These are phyloP conservation scores for Gossypium stocksii DNA, from an alignment of 345 rosid genomes.

Conservation along the genomic window DNA sequence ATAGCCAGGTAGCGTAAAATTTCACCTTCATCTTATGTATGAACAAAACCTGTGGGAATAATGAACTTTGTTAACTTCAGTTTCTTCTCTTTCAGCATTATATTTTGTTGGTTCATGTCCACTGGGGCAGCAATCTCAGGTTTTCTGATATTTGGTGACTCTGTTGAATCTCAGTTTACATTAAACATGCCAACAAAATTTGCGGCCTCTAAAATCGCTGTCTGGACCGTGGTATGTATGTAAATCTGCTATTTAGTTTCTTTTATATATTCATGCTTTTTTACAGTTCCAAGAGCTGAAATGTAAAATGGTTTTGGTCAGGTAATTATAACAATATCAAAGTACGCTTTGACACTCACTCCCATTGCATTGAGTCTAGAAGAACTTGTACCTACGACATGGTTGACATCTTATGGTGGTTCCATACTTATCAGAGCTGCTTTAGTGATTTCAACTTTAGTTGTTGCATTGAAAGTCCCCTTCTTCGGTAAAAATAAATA, in stretches of 20 bases:
- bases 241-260: not conserved
- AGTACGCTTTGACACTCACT: slow-evolving; percentile 66
- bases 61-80: slow-evolving; percentile 16
- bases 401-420: slow-evolving; percentile 35
- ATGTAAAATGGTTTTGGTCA: slow-evolving; percentile 15
- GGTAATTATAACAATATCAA: slow-evolving; percentile 74
- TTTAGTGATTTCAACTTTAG: slow-evolving; percentile 55
- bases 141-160: slow-evolving; percentile 65
- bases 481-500: slow-evolving; percentile 49
- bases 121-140: slow-evolving; percentile 58
- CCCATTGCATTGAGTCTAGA: slow-evolving; percentile 72
- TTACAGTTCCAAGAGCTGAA: not conserved
- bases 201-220: not conserved
- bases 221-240: slow-evolving; percentile 20
- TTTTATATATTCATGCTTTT: not conserved
- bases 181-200: slow-evolving; percentile 74
- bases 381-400: slow-evolving; percentile 59
- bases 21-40: not conserved
- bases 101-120: slow-evolving; percentile 47
- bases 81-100: slow-evolving; percentile 56
- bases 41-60: not conserved
- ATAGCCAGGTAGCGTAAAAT: slow-evolving; percentile 41
- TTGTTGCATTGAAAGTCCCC: slow-evolving; percentile 65
- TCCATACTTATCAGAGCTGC: slow-evolving; percentile 55
- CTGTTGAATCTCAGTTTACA: slow-evolving; percentile 67